Percentiles rank a stretch among this genome's conserved stretches.
Evolutionary conservation across 2,329 filamentous ascomycete species (phyloP).

Genomic region (Fusarium multiceps): DNA sequence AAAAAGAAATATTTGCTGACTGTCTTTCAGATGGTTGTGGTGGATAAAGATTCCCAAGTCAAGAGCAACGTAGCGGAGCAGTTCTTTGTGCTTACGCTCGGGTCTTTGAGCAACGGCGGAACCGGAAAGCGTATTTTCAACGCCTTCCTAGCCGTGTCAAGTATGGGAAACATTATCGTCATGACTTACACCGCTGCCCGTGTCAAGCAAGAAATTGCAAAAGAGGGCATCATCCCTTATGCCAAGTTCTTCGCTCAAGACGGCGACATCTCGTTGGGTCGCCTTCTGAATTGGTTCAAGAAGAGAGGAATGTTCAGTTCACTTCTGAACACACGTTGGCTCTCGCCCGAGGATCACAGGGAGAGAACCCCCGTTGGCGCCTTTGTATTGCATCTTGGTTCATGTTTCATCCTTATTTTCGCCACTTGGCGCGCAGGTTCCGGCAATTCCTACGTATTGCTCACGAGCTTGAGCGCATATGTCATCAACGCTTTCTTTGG

Average conservation of each 20-base stretch:
- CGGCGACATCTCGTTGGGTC: slow-evolving; percentile 50
- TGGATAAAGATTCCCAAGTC: slow-evolving; percentile 16
- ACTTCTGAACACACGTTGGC: slow-evolving; percentile 45
- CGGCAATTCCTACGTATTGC: slow-evolving; percentile 46
- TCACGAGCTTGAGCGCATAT: slow-evolving; percentile 50
- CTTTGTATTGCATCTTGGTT: slow-evolving; percentile 50
- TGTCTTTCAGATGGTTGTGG: slow-evolving; percentile 53
- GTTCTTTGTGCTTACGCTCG: slow-evolving; percentile 52
- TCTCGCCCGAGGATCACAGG: slow-evolving; percentile 51
- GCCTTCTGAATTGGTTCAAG: slow-evolving; percentile 49
- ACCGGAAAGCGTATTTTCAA: slow-evolving; percentile 55
- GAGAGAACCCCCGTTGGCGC: slow-evolving; percentile 53
- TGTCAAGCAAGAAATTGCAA: slow-evolving; percentile 70
- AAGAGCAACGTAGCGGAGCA: slow-evolving; percentile 44
- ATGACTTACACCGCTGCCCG: slow-evolving; percentile 67
- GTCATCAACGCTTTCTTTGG: slow-evolving; percentile 52
- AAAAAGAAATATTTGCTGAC: neutral
- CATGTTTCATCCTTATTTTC: slow-evolving; percentile 51
- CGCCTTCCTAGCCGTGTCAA: slow-evolving; percentile 64
- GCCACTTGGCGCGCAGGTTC: slow-evolving; percentile 47
- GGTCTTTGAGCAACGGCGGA: slow-evolving; percentile 44
- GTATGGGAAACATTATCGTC: slow-evolving; percentile 66
- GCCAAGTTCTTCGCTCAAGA: slow-evolving; percentile 60
- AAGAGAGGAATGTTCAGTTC: slow-evolving; percentile 47
- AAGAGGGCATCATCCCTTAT: slow-evolving; percentile 65